Percentiles rank a stretch among this genome's conserved stretches.
phyloP scores from a whole-genome alignment of 192 early-diverging fungal genomes.

The Coemansia sp. region DNA sequence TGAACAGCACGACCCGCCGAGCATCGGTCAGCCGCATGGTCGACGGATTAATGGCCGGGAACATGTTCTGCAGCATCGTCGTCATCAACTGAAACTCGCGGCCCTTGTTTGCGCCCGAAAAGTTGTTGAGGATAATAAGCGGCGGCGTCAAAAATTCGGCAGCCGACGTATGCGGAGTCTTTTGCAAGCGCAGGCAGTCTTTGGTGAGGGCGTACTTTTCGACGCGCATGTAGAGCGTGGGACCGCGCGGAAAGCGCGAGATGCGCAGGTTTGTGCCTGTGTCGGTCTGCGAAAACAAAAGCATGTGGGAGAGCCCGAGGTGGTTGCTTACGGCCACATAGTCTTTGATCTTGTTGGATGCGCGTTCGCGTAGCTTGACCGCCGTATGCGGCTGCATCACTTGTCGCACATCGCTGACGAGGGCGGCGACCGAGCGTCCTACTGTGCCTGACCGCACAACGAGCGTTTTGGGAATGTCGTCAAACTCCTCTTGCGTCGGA shows the following conservation, averaged over 20 bases:
- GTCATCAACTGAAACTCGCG: constrained; percentile 82
- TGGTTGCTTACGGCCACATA: constrained; percentile 84
- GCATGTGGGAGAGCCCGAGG: constrained; percentile 82
- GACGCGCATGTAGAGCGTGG: constrained; percentile 87
- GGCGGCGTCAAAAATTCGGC: constrained; percentile 77
- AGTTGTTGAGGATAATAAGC: constrained; percentile 62
- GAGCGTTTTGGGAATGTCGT: constrained; percentile 76
- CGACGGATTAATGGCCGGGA: constrained; percentile 91
- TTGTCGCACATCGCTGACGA: constrained; percentile 80
- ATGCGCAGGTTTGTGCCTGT: constrained; percentile 82
- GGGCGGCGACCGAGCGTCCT: constrained; percentile 69
- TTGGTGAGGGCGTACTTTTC: constrained; percentile 74
- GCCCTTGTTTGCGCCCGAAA: constrained; percentile 38
- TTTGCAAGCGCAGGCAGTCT: constrained; percentile 81
- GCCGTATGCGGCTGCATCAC: constrained; percentile 98
- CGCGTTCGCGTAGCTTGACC: constrained; percentile 80
- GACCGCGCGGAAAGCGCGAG: constrained; percentile 83
- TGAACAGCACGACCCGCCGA: constrained; percentile 87
- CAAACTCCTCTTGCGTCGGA: constrained; percentile 54
- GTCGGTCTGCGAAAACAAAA: constrained; percentile 86
- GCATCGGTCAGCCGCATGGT: constrained; percentile 92
- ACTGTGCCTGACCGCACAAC: constrained; percentile 89
- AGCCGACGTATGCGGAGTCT: constrained; percentile 72
- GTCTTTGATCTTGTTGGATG: constrained; percentile 89
- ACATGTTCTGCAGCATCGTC: constrained; percentile 95